Conservation (phyloP, 129 eudicot species). For the Lactuca sativa region DNA sequence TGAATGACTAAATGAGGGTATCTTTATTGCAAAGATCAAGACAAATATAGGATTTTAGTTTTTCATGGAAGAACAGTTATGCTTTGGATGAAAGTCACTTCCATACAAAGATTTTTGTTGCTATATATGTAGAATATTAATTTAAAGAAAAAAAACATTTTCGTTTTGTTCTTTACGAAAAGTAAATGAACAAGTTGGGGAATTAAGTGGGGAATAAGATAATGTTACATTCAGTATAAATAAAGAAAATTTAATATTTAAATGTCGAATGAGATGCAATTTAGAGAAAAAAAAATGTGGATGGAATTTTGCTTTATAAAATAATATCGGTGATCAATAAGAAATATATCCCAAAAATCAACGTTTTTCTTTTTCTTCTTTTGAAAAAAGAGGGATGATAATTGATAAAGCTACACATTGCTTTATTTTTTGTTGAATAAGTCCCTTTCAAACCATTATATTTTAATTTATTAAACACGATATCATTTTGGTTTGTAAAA, state of each 20-base stretch:
- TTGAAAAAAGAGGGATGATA: conserved; percentile 18
- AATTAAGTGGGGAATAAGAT: conserved; percentile 12
- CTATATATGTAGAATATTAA: conserved; percentile 4
- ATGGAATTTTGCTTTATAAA: conserved; percentile 13
- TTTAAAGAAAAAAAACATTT: neutral
- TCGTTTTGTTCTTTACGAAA: conserved; percentile 30
- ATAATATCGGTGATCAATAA: neutral
- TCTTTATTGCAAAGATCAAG: conserved; percentile 15
- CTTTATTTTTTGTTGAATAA: conserved; percentile 18
- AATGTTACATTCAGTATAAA: conserved; percentile 8
- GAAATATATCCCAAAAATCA: conserved; percentile 20
- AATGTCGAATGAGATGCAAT: neutral
- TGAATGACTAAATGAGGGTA: neutral
- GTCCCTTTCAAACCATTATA: neutral
- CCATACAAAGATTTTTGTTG: conserved; percentile 16
- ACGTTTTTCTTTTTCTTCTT: conserved; percentile 23
- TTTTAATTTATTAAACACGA: neutral
- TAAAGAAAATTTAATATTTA: neutral
- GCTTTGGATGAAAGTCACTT: conserved; percentile 25
- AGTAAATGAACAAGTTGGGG: conserved; percentile 21
- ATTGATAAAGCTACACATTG: conserved; percentile 21
- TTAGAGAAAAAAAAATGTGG: neutral
- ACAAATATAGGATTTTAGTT: conserved; percentile 20
- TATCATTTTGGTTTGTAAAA: neutral
- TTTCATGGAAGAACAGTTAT: conserved; percentile 11